phyloP scores from a whole-genome alignment of 352 stramenopile species.

The Thraustochytrium striatum region DNA sequence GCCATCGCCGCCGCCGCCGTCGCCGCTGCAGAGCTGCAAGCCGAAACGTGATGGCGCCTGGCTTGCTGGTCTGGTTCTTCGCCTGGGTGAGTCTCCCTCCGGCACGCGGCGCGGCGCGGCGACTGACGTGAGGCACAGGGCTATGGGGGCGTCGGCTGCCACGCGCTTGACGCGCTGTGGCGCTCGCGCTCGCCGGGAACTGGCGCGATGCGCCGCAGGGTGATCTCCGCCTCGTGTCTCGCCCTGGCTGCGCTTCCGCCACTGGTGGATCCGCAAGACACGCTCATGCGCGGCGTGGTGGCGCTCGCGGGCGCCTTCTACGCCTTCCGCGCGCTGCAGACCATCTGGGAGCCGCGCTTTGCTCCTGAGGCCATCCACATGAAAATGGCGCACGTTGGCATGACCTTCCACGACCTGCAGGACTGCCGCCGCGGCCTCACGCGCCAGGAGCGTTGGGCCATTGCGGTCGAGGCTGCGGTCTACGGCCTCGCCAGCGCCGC shows the following conservation, averaged over 20 bases:
- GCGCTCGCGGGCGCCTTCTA: background rate
- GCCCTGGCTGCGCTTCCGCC: background rate
- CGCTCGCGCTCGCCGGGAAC: too few species aligned
- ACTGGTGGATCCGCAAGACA: background rate
- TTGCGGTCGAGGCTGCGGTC: background rate
- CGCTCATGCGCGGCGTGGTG: background rate
- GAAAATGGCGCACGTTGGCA: background rate
- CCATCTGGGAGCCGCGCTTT: background rate
- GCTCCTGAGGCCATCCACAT: background rate
- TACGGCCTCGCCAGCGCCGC: background rate
- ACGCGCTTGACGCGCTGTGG: too few species aligned
- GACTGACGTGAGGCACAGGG: too few species aligned
- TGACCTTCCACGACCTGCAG: background rate
- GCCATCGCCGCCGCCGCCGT: too few species aligned
- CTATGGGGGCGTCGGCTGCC: too few species aligned
- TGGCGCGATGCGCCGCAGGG: too few species aligned
- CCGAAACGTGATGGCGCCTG: too few species aligned
- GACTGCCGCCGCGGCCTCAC: background rate
- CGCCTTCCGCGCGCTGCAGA: background rate
- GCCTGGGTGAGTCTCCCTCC: too few species aligned
- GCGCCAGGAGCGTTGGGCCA: background rate
- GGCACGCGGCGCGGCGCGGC: too few species aligned
- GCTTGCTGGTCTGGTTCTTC: too few species aligned
- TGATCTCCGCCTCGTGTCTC: background rate
- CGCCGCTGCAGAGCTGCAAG: too few species aligned